Conservation (phyloP, 805 yeast genomes). For the Candida hungchunana region DNA sequence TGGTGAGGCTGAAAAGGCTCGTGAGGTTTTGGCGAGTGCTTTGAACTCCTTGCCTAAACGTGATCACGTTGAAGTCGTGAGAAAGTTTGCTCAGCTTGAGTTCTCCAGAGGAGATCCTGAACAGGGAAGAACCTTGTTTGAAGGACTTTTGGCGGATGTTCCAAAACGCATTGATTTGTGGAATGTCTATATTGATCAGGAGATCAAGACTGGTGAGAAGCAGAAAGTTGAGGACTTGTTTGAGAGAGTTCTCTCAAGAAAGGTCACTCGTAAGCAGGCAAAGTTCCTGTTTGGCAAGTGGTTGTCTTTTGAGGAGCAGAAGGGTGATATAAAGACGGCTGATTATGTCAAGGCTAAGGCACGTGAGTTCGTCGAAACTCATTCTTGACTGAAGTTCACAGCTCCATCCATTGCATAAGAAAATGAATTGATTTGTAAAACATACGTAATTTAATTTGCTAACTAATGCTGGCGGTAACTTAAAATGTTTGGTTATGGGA, state of each 20-base stretch:
- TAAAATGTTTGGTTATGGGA: too few relatives aligned
- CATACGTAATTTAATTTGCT: too few relatives aligned
- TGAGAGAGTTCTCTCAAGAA: slow-evolving; percentile 67
- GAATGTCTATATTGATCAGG: slow-evolving; percentile 95
- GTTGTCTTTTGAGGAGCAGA: slow-evolving; percentile 73
- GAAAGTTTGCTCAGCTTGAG: slow-evolving; percentile 86
- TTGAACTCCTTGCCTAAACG: slow-evolving; percentile 67
- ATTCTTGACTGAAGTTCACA: too few relatives aligned
- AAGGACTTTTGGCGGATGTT: slow-evolving; percentile 84
- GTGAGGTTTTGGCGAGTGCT: slow-evolving; percentile 69
- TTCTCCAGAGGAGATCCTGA: slow-evolving; percentile 85
- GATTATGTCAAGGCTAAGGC: slow-evolving; percentile 92
- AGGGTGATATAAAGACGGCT: slow-evolving; percentile 61
- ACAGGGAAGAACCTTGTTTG: slow-evolving; percentile 91
- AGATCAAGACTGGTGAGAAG: slow-evolving; percentile 66
- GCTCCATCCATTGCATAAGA: too few relatives aligned
- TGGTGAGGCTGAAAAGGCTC: slow-evolving; percentile 53
- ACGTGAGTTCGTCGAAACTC: slow-evolving; percentile 56
- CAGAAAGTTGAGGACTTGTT: slow-evolving; percentile 71
- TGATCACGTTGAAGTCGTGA: slow-evolving; percentile 72
- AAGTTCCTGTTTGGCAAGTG: slow-evolving; percentile 92
- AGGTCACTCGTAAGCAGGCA: slow-evolving; percentile 82
- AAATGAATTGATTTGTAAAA: too few relatives aligned
- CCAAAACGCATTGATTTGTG: slow-evolving; percentile 91
- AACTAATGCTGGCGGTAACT: too few relatives aligned